Percentiles rank a stretch among this genome's conserved stretches.
phyloP scores from a whole-genome alignment of 306 rosid genomes.

The Vachellia pachyceras region DNA sequence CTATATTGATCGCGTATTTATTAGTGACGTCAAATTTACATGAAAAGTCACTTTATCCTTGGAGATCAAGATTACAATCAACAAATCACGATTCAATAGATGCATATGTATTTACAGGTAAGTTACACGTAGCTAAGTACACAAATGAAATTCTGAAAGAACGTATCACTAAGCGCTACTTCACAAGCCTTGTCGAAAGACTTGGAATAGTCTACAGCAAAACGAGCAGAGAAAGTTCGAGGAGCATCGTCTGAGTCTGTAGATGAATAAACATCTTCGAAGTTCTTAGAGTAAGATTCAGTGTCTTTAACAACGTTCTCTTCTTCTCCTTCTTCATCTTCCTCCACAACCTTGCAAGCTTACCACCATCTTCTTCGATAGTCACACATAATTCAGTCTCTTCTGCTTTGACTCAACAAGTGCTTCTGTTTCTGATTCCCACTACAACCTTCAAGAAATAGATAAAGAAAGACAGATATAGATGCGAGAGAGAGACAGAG shows the following conservation, averaged over 20 bases:
- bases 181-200: background rate
- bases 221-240: slow-evolving; percentile 53
- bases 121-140: background rate
- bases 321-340: slow-evolving; percentile 58
- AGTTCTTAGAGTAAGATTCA: slow-evolving; percentile 60
- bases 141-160: too few relatives aligned
- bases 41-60: too few relatives aligned
- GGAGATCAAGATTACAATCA: background rate
- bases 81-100: background rate
- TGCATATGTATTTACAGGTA: background rate
- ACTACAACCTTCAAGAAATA: background rate
- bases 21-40: background rate
- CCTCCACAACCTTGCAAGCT: slow-evolving; percentile 59
- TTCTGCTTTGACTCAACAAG: too few relatives aligned
- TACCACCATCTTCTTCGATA: slow-evolving; percentile 26
- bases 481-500: too few relatives aligned
- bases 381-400: background rate
- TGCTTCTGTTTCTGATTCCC: background rate
- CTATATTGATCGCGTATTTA: too few relatives aligned
- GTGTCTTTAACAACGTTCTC: slow-evolving; percentile 53
- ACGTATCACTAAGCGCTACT: background rate
- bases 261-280: slow-evolving; percentile 57
- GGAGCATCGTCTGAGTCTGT: too few relatives aligned
- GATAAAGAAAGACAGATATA: background rate
- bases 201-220: slow-evolving; percentile 49